A percentile compares a stretch with the other conserved stretches of the same genome.
These are phyloP conservation scores for Pyrus betulifolia DNA, from an alignment of 306 rosid species.

Conservation along the genomic window DNA sequence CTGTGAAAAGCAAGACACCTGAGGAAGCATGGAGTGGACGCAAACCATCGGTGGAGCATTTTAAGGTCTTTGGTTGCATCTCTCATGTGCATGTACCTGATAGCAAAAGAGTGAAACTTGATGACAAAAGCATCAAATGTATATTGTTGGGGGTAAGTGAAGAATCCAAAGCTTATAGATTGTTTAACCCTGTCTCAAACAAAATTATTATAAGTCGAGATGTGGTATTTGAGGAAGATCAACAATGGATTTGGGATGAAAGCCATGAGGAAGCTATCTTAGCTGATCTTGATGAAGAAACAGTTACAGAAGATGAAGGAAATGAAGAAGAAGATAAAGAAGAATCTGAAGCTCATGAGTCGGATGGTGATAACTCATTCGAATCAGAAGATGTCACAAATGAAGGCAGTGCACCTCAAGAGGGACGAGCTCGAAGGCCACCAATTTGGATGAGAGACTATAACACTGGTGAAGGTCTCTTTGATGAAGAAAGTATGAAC, in stretches of 20 bases:
- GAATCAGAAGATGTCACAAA: rapidly evolving
- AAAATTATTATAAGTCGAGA: no score
- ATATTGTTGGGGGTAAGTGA: background rate
- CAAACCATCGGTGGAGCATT: background rate
- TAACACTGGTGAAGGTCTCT: background rate
- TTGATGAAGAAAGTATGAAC: background rate
- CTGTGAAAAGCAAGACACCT: background rate
- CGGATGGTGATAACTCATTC: no score
- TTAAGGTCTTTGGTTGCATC: background rate
- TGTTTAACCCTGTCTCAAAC: no score
- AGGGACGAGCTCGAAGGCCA: no score
- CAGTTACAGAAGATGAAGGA: background rate
- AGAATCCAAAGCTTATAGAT: background rate
- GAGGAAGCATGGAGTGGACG: background rate
- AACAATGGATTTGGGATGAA: no score
- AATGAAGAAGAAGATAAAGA: no score
- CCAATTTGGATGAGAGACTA: background rate
- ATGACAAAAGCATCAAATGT: background rate
- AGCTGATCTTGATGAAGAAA: background rate
- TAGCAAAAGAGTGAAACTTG: background rate
- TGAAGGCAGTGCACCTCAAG: background rate
- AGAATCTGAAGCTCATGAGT: no score
- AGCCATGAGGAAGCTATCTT: no score
- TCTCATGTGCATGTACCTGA: background rate
- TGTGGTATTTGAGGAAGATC: no score